Percentiles rank a stretch among this genome's conserved stretches.
Conservation (phyloP, 2,329 filamentous ascomycete genomes). For the Furcasterigmium furcatum region DNA sequence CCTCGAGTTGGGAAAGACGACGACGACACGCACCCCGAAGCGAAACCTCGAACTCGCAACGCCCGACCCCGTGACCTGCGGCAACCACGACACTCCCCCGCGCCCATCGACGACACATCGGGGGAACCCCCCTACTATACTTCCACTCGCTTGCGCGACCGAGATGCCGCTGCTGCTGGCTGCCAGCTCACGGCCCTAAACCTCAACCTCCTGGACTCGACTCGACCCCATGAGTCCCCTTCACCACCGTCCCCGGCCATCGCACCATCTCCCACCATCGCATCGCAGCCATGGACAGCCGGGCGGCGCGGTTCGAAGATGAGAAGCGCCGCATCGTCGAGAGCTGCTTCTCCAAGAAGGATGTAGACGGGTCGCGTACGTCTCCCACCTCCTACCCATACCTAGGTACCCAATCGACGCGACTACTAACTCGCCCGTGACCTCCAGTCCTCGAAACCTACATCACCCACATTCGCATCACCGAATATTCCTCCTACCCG, state of each 20-base stretch:
- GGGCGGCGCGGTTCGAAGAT: constrained; percentile 89
- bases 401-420: neutral
- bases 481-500: constrained; percentile 80
- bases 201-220: too few relatives aligned
- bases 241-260: neutral
- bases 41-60: constrained; percentile 14
- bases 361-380: constrained; percentile 81
- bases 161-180: too few relatives aligned
- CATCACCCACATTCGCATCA: constrained; percentile 93
- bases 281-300: constrained; percentile 12
- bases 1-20: too few relatives aligned
- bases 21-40: constrained; percentile 11
- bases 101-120: too few relatives aligned
- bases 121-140: too few relatives aligned
- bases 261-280: neutral
- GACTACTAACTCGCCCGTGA: neutral
- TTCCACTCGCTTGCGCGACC: too few relatives aligned
- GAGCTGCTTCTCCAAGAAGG: constrained; percentile 89
- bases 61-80: neutral
- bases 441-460: constrained; percentile 79
- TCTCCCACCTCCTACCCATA: constrained; percentile 18
- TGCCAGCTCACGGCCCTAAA: too few relatives aligned
- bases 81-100: constrained; percentile 10
- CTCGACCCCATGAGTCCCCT: too few relatives aligned
- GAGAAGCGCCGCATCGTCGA: constrained; percentile 94